phyloP scores from a whole-genome alignment of 208 protist species.

The Leishmania guyanensis region DNA sequence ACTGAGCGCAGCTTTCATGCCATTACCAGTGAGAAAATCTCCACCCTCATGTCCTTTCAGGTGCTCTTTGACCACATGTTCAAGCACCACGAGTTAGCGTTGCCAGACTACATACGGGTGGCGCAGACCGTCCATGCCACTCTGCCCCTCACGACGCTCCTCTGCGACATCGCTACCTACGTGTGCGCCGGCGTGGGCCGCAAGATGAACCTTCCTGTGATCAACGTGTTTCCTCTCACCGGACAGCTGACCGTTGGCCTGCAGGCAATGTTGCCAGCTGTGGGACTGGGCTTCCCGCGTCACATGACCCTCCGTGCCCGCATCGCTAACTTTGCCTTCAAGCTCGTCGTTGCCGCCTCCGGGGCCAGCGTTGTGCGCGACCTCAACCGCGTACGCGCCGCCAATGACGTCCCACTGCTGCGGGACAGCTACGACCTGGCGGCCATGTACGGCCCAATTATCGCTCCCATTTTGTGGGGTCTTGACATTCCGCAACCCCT shows the following conservation, averaged over 20 bases:
- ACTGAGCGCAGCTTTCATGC: conserved; percentile 19
- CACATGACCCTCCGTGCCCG: conserved; percentile 34
- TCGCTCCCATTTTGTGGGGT: conserved; percentile 49
- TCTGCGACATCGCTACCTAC: conserved; percentile 52
- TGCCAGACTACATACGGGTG: conserved; percentile 35
- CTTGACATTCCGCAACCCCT: conserved; percentile 54
- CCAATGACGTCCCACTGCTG: conserved; percentile 26
- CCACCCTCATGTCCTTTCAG: conserved; percentile 13
- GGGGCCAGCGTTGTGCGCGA: conserved; percentile 11
- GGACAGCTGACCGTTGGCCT: conserved; percentile 41
- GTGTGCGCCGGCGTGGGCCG: conserved; percentile 36
- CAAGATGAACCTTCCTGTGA: conserved; percentile 34
- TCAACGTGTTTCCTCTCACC: conserved; percentile 48
- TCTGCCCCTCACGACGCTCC: conserved; percentile 44
- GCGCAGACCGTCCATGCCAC: conserved; percentile 23
- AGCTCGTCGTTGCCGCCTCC: conserved; percentile 15
- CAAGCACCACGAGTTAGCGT: conserved; percentile 38
- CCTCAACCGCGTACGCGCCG: conserved; percentile 32
- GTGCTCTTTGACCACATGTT: conserved; percentile 31
- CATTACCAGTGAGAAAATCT: conserved; percentile 13
- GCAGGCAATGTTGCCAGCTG: conserved; percentile 34
- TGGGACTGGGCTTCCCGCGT: conserved; percentile 44
- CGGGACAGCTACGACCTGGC: conserved; percentile 38
- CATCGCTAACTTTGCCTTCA: conserved; percentile 31
- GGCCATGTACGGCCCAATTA: conserved; percentile 46